phyloP scores from a whole-genome alignment of 768 basidiomycete species.

The Grammothele lineata region DNA sequence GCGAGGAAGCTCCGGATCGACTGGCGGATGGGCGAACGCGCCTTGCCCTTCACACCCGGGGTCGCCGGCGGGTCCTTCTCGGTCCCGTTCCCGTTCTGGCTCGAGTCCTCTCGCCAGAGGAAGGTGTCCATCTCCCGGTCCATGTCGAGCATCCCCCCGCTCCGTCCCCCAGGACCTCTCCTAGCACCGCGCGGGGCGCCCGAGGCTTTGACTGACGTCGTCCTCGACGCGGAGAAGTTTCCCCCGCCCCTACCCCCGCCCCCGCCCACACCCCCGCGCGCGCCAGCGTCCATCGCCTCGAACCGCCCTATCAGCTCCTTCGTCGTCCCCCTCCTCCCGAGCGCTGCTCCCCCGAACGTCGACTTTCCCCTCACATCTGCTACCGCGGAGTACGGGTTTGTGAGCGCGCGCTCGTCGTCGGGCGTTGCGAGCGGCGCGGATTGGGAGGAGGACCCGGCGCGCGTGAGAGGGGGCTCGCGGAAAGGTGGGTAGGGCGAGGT shows the following conservation, averaged over 20 bases:
- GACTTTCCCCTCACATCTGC: too few species aligned
- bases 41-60: slow-evolving; percentile 44
- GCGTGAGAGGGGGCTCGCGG: too few species aligned
- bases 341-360: too few species aligned
- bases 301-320: slow-evolving; percentile 52
- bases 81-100: slow-evolving; percentile 1
- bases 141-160: too few species aligned
- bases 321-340: slow-evolving; percentile 36
- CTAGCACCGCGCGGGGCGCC: background rate
- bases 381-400: too few species aligned
- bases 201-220: background rate
- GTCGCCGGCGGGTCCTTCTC: too few species aligned
- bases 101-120: background rate
- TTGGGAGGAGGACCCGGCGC: too few species aligned
- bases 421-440: too few species aligned
- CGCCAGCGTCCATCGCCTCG: slow-evolving; percentile 38
- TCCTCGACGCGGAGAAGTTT: background rate
- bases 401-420: too few species aligned
- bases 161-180: too few species aligned
- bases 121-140: background rate
- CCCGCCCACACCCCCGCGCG: slow-evolving; percentile 4
- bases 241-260: background rate
- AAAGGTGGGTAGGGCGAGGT: too few species aligned
- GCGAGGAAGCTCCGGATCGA: slow-evolving; percentile 62
- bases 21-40: slow-evolving; percentile 53